Base-by-base conservation (phyloP, 352 stramenopile genomes). In the Pythium insidiosum region DNA sequence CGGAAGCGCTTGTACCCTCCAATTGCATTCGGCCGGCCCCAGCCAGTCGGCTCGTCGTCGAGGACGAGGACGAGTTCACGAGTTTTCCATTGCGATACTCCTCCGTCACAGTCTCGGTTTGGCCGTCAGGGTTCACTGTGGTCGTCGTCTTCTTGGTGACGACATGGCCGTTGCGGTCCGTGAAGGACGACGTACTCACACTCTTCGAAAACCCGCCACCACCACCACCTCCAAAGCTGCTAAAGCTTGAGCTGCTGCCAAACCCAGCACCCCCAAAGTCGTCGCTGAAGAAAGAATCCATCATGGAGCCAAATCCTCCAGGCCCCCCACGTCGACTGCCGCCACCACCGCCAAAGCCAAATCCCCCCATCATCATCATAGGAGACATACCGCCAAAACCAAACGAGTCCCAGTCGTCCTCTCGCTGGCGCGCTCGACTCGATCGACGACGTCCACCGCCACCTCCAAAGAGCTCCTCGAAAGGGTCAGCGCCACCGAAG, bases 121-220 rank as follows among this genome's bases (percentile, higher is more conserved):
- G 61, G 19, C 79, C 79, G 46, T 79, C 68, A 0, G 59, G 23
- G 13, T 68, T 68, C 4, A 61, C 62, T 0, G 66, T 88, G 4
- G 73, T 86, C 22, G 63, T 88, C 30, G 74, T 88, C 56, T 82
- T 88, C 47, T 80, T 79, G 5, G 60, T 86, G n/a, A 92, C 61
- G n/a, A 73, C 43, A 28, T 81, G 68, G 6, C 79, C 79, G 38
- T 72, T 84, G 18, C 58, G 72, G 38, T 92, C 74, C 10, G 63
- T 85, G 49, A 66, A 84, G 37, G 66, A 74, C 6, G 79, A 88
- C 49, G 68, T 73, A 37, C 69, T 87, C 26, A 81, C 66, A 31
- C 64, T 88, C 20, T 53, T 58, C 19, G 61, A 68, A 12, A 79
- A 73, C 4, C 64, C 64, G 18, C 60, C 66, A 5, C 58, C 30